Evolutionary conservation across 768 basidiomycete genomes (phyloP).

Genomic region (Hysterangium stoloniferum): DNA sequence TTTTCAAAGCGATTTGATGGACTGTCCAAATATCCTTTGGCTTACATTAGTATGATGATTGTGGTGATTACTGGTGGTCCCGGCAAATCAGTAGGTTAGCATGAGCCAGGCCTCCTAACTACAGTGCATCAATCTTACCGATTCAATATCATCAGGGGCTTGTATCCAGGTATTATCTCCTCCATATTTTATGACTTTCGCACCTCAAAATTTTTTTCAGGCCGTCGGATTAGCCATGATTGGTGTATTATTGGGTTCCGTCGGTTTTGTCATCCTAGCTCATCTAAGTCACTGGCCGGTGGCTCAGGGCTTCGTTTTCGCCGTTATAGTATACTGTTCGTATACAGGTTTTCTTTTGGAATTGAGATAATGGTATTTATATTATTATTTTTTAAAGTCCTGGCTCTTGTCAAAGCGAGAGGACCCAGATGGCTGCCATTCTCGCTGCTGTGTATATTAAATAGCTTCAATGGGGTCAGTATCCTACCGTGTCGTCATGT

Average conservation of each 20-base stretch:
- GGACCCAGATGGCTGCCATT: constrained; percentile 21
- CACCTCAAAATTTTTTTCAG: constrained; percentile 17
- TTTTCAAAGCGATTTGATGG: constrained; percentile 18
- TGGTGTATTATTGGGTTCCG: constrained; percentile 16
- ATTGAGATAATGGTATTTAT: neutral
- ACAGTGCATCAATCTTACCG: neutral
- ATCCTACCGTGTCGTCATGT: no score
- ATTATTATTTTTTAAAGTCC: neutral
- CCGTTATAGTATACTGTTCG: constrained; percentile 19
- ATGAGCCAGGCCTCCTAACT: no score
- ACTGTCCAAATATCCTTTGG: constrained; percentile 17
- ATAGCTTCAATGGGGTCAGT: constrained; percentile 19
- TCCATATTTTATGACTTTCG: neutral
- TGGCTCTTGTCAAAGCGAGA: constrained; percentile 22
- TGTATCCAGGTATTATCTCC: neutral
- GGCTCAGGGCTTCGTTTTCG: constrained; percentile 25
- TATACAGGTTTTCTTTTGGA: neutral
- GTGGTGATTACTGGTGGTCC: constrained; percentile 20
- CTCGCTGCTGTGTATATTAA: constrained; percentile 21
- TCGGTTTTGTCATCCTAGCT: constrained; percentile 24
- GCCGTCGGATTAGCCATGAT: constrained; percentile 14
- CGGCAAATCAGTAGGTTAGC: constrained; percentile 18
- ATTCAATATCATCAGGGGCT: neutral
- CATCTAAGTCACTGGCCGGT: constrained; percentile 20
- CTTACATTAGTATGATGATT: constrained; percentile 19